Evolutionary conservation across 768 basidiomycete genomes (phyloP), one percentile per base, ranked within the genome.

Genomic region (Suillus clintonianus): DNA sequence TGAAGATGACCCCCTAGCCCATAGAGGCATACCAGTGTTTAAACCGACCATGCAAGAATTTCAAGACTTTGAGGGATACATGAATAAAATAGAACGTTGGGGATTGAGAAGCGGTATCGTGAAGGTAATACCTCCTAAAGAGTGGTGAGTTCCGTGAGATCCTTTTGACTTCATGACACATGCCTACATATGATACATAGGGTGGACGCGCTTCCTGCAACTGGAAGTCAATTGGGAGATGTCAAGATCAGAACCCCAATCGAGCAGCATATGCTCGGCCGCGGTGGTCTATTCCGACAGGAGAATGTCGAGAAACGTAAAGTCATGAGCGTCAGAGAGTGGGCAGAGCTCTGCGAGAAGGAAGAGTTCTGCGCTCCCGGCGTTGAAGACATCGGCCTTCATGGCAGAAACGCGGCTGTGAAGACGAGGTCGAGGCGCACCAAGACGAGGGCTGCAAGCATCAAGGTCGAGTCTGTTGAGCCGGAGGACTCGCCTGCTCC

Each of bases 11-110:
- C 91, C 87, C 30, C 72, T 88, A 34, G 92, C 92, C 0, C 85
- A 89, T 69, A 90, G 92, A 56, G 97, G 97, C 42, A 97, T 99
- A 53, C 97, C 97, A 6, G 95, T 99, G 13, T 99, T 99, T 84
- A 91, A 88, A 73, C 97, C 97, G 10, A 87, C 91, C 2, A 90
- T 96, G 87, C 89, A 90, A 58, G 94, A 99, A 70, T 97, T 97
- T 69, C 74, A 81, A 65, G 92, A 95, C 77, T 99, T 98, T 75
- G 97, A 99, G 71, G 89, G 73, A 13, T 99, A 94, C 74, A 90
- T 97, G 85, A 89, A 86, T 66, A 86, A 78, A 64, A 84, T 99
- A 51, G 94, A 96, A 73, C 85, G 87, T 64, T 99, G 97, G 94
- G 97, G 97, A 1, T 85, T 82, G 72, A 82, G 82, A 62, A 95